Evolutionary conservation across 2,329 filamentous ascomycete genomes (phyloP), one percentile per base, ranked within the genome.

Genomic region (Lizonia empirigonia): DNA sequence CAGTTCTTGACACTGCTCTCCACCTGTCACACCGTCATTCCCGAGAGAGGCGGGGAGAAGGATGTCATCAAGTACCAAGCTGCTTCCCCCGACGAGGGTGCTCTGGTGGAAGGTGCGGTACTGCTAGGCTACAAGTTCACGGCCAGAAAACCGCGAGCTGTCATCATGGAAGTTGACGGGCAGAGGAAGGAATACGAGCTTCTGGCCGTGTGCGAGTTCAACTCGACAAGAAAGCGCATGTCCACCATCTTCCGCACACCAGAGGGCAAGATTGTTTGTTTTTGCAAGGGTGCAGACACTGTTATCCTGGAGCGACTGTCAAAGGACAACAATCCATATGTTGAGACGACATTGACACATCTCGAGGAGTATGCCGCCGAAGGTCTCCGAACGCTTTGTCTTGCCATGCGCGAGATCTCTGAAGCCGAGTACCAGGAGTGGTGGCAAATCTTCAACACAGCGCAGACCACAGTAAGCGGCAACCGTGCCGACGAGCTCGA

Each of bases 341-440:
- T 95, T 2, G 94, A 99, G 69, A 79, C 82, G n/a, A 99, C 94
- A 1, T 78, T 97, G 56, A 86, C 91, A 48, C 95, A 99, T 72
- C 81, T 99, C n/a, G 95, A 99, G 75, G 95, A 99, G 68, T 99
- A 99, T 71, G 94, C 94, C 6, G 95, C 93, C 0, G 94, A 99
- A 63, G 95, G 94, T 73, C 80, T 99, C 42, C 88, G 94, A 65
- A 99, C 94, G 5, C 83, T 99, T 12, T 99, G 95, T 76, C 78
- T 99, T 59, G 91, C 94, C 8, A 91, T 96, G 88, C 89, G 94
- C 47, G 94, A 97, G 73, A 79, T 99, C 18, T 86, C 92, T 0
- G 93, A 99, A 59, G 81, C 89, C 20, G 94, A 99, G 68, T 99
- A 88, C 67, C 82, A 85, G 61, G 87, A 95, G 67, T 99, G 94